Evolutionary conservation across 2,329 filamentous ascomycete species (phyloP), one percentile per base, ranked within the genome.

Genomic region (Emergomyces orientalis): DNA sequence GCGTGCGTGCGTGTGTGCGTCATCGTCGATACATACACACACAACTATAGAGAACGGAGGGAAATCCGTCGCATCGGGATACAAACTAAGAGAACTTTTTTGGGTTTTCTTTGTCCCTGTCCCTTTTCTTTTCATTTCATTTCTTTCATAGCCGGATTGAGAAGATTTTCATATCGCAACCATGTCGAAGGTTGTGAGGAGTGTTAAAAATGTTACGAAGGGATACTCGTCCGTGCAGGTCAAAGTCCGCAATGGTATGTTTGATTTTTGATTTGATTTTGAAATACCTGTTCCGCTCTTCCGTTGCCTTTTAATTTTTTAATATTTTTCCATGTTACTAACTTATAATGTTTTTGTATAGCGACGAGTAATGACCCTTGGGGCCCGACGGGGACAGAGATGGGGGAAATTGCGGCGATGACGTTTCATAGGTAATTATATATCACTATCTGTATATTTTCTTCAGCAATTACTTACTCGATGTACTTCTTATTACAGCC

Each of bases 201-300:
- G 90, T 75, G 92, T 97, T 73, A 97, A 97, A 82, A 99, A 97
- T 82, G 93, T 99, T 78, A 97, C 94, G 77, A 99, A 97, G 81
- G 94, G 94, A 71, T 99, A 99, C 76, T 97, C 93, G 43, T 87
- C 84, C 68, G 91, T 95, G 71, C 93, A 99, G 82, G 90, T 97
- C 77, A 97, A 97, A 82, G 94, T 99, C 77, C 88, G 92, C 81
- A 93, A 96, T 90, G 91, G 91, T 96, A 80, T 68, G 86, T 78
- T 61, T 11, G n/a, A 25, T 30, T 51, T 22, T 51, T 51, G 14
- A 34, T 55, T n/a, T 55, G 30, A n/a, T n/a, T 47, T 45, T 25
- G 45, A n/a, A 9, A 56, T 11, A 56, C 17, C 25, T 25, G n/a
- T 25, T 39, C 11, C 3, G 43, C 14, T 25, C 37, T 30, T 7